phyloP scores from a whole-genome alignment of 2,329 filamentous ascomycete species.

The Thelonectria discophora region DNA sequence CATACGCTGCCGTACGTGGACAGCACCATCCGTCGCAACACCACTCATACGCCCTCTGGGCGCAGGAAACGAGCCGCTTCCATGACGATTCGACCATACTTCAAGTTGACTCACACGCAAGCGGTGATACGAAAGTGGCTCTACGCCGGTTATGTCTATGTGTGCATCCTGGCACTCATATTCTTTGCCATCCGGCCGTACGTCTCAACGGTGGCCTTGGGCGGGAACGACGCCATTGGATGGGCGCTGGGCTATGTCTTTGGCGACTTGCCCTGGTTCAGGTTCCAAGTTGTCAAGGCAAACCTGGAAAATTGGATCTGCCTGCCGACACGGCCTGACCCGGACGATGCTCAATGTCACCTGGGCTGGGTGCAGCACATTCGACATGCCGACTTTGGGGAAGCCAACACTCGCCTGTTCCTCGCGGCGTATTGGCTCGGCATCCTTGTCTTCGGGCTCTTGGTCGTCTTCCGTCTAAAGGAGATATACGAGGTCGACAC shows the following conservation, averaged over 20 bases:
- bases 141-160: constrained; percentile 83
- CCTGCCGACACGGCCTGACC: constrained; percentile 62
- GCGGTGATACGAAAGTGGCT: constrained; percentile 81
- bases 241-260: constrained; percentile 94
- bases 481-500: constrained; percentile 91
- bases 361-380: constrained; percentile 71
- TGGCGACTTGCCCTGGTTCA: constrained; percentile 77
- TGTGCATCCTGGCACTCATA: constrained; percentile 70
- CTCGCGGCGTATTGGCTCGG: constrained; percentile 77
- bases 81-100: constrained; percentile 74
- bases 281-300: constrained; percentile 74
- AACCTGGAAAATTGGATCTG: constrained; percentile 80
- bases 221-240: constrained; percentile 81
- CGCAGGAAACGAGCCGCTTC: constrained; percentile 73
- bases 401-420: constrained; percentile 82
- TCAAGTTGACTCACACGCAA: constrained; percentile 82
- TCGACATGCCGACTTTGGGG: constrained; percentile 72
- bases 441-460: constrained; percentile 76
- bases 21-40: constrained; percentile 48
- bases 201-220: constrained; percentile 72
- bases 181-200: constrained; percentile 76
- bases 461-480: constrained; percentile 78
- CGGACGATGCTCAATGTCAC: constrained; percentile 51
- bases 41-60: constrained; percentile 68
- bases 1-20: constrained; percentile 63